Base-by-base conservation (phyloP, 345 rosid genomes). In the Aquilaria sinensis region DNA sequence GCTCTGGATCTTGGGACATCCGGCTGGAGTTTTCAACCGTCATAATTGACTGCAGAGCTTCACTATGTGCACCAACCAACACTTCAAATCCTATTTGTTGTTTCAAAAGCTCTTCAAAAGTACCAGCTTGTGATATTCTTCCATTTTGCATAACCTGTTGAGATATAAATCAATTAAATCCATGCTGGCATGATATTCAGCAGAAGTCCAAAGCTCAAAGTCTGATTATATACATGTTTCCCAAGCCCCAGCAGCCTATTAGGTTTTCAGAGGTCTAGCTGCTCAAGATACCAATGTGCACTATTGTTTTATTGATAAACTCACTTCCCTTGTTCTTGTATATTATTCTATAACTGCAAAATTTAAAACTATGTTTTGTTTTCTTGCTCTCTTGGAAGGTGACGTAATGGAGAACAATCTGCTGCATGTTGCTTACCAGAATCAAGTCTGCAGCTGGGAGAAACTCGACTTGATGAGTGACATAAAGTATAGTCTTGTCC, bases 381-480 rank as follows among this genome's bases (percentile, higher is more conserved):
- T 23, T 23, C 54, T 51, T 13, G n/a, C 29, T 51, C 54, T 23
- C 54, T 5, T 51, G 54, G 5, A 4, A 37, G 43, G 43, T 37
- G 5, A 37, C 43, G 7, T 37, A 37, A 37, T 37, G 51, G n/a
- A 6, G 41, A 15, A 16, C 23, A 48, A 55, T 49, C 54, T 69
- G 34, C n/a, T 32, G 57, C 15, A 58, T 62, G 12, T 49, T 47
- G 51, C 82, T 73, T 85, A 92, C 98, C 88, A 92, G 73, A 76
- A 92, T 92, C 65, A 85, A 73, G 77, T 92, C 98, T 63, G 98
- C 96, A 6, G 89, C 91, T 23, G 96, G 95, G 67, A 92, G 96
- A 80, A 89, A 89, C 82, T 92, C 98, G 9, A 92, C 96, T 87
- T 92, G 98, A 81, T 92, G 98, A 16, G 98, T 89, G 47, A 92